Evolutionary conservation across 257 asterid genomes (phyloP), one percentile per base, ranked within the genome.

Genomic region (Anisodus tanguticus): DNA sequence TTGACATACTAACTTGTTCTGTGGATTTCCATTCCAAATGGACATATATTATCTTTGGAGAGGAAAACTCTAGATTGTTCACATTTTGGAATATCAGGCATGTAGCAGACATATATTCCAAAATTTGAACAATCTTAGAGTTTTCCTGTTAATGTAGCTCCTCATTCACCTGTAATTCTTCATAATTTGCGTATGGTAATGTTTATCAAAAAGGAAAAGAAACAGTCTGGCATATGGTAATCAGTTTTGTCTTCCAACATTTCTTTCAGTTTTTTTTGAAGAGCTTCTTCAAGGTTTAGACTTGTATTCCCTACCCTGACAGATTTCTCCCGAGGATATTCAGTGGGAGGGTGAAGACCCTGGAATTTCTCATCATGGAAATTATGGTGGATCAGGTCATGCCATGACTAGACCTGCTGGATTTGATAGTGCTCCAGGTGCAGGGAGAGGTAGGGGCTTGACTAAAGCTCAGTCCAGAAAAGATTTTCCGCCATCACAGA

Each of bases 271-370:
- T 82, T 59, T 68, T 4, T 68, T 35, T 54, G 69, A 10, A 68
- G 54, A 51, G 80, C 51, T 53, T 54, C 66, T 64, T 66, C 79
- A 57, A 41, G 49, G 51, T 66, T 82, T 82, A 51, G 49, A 82
- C 80, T 35, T 68, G 80, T 68, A 19, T 53, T 70, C 43, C 37
- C 17, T 82, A 51, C 55, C 19, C 80, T 68, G 77, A 22, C 91
- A 95, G 99, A 94, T 95, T 84, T 87, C 98, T 88, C 95, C 96
- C 0, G 95, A 93, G 63, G 99, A 96, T 90, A 90, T 95, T 66
- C 94, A 92, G 79, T 95, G 97, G 97, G 98, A 85, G 53, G 94
- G 95, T 87, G 98, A 93, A 90, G 97, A 93, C 77, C 97, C 95
- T 87, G 95, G 92, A 86, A 81, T 91, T 82, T 88, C 93, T 85